Conservation (phyloP, 2,329 filamentous ascomycete genomes). For the Calonectria leucothoes region DNA sequence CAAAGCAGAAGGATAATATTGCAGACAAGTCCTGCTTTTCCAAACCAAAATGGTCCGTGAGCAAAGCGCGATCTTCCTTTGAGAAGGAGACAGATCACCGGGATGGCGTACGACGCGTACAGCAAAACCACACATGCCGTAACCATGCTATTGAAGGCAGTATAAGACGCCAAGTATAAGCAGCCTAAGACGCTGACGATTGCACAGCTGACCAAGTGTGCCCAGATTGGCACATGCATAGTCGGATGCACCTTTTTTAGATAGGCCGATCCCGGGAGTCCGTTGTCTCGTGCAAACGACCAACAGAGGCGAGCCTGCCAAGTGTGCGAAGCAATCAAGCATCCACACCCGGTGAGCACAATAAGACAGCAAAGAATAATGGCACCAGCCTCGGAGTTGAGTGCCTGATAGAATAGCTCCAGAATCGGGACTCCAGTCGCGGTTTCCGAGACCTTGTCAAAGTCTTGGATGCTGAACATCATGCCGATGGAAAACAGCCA, state of each 20-base stretch:
- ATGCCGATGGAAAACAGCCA: constrained; percentile 21
- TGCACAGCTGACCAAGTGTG: background rate
- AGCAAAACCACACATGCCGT: constrained; percentile 18
- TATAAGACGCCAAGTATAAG: constrained; percentile 3
- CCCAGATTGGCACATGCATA: constrained; percentile 9
- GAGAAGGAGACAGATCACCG: constrained; percentile 7
- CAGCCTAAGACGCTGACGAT: background rate
- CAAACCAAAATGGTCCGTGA: constrained; percentile 17
- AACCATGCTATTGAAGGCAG: constrained; percentile 19
- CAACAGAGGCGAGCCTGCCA: constrained; percentile 22
- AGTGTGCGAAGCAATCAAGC: constrained; percentile 21
- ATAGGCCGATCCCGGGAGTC: constrained; percentile 5
- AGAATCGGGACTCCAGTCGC: constrained; percentile 21
- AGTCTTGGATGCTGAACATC: constrained; percentile 27
- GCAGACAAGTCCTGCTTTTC: constrained; percentile 1
- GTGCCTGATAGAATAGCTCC: constrained; percentile 17
- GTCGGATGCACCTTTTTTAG: background rate
- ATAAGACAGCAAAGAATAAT: constrained; percentile 17
- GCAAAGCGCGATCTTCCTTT: constrained; percentile 4
- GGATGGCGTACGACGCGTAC: constrained; percentile 14
- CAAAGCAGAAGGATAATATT: constrained; percentile 16
- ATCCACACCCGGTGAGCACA: constrained; percentile 11
- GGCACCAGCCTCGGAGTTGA: constrained; percentile 2
- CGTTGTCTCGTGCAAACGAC: constrained; percentile 23
- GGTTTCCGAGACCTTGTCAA: constrained; percentile 8